Evolutionary conservation across 2,329 filamentous ascomycete species (phyloP), one percentile per base, ranked within the genome.

Genomic region (Aureobasidium subglaciale): DNA sequence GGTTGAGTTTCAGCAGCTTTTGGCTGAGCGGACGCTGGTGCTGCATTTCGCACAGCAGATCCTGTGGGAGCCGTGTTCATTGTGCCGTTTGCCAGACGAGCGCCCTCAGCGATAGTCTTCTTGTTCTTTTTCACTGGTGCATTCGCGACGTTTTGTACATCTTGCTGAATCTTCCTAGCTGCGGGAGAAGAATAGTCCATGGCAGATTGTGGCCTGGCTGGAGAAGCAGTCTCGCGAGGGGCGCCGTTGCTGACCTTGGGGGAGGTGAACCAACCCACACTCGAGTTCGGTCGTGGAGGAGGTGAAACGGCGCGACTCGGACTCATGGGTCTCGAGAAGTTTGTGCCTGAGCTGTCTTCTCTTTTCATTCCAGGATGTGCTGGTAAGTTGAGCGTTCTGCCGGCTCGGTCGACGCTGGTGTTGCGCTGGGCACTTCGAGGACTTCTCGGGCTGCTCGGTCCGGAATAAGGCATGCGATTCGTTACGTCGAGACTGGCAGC

Each of bases 251-350:
- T 48, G 13, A 59, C 58, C 8, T 48, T 59, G 5, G 71, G 71
- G 7, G 64, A 66, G 27, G 64, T 65, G 46, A 71, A 73, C 70
- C 70, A 73, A 67, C 75, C 60, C 72, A 43, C 35, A 9, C 41
- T 46, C 15, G 54, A 56, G 9, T 48, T 32, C 13, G 54, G 54
- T 1, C 54, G 54, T 13, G 58, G 54, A 1, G 60, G 55, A 30
- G 53, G 54, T 16, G 43, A 48, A 3, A 49, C 16, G 37, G 34
- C 43, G 22, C 27, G 20, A 38, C 45, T 11, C 7, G 54, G 61
- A 54, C 37, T 60, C 60, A 76, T 78, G 35, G 78, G 78, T 27
- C 77, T 73, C 42, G 79, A 82, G 63, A 80, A 81, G 67, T 81
- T 81, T 62, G 78, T 68, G 56, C 69, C 74, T 61, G 68, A 68